Evolutionary conservation across 2,329 filamentous ascomycete species (phyloP).

Genomic region (Grosmannia huntii): DNA sequence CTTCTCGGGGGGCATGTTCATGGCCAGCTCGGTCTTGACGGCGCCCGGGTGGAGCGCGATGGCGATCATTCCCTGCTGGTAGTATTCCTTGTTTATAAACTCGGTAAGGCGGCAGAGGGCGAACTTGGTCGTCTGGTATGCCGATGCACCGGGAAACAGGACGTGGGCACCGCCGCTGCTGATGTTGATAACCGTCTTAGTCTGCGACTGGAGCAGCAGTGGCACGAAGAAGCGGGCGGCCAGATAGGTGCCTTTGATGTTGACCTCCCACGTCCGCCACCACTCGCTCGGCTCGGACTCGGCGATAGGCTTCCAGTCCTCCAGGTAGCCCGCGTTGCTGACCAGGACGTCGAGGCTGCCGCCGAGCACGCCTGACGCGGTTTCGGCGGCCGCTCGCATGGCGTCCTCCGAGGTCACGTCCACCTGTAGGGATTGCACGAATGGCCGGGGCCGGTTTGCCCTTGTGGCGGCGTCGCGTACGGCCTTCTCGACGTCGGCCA

Average conservation of each 20-base stretch:
- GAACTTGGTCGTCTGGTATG: slow-evolving; percentile 36
- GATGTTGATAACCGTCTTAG: slow-evolving; percentile 27
- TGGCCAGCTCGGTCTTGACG: slow-evolving; percentile 22
- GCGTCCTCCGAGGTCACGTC: slow-evolving; percentile 2
- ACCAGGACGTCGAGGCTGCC: slow-evolving; percentile 8
- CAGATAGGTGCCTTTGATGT: slow-evolving; percentile 5
- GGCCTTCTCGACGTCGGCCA: background rate
- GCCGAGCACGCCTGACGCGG: background rate
- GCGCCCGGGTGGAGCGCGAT: slow-evolving; percentile 26
- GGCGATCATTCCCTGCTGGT: slow-evolving; percentile 26
- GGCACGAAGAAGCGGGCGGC: slow-evolving; percentile 3
- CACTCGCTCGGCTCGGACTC: slow-evolving; percentile 5
- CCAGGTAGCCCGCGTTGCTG: slow-evolving; percentile 9
- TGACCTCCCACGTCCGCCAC: slow-evolving; percentile 6
- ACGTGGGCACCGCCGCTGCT: slow-evolving; percentile 29
- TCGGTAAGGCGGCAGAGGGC: slow-evolving; percentile 32
- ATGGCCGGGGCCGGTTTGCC: background rate
- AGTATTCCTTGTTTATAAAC: slow-evolving; percentile 21
- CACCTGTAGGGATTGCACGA: background rate
- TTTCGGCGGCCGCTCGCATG: background rate
- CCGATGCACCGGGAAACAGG: slow-evolving; percentile 21
- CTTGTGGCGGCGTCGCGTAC: background rate
- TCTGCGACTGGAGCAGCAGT: background rate
- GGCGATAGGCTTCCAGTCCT: background rate
- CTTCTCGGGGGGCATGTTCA: background rate